These are phyloP conservation scores for Omphalotus olearius DNA, from an alignment of 1,284 basidiomycete species.

Conservation along the genomic window DNA sequence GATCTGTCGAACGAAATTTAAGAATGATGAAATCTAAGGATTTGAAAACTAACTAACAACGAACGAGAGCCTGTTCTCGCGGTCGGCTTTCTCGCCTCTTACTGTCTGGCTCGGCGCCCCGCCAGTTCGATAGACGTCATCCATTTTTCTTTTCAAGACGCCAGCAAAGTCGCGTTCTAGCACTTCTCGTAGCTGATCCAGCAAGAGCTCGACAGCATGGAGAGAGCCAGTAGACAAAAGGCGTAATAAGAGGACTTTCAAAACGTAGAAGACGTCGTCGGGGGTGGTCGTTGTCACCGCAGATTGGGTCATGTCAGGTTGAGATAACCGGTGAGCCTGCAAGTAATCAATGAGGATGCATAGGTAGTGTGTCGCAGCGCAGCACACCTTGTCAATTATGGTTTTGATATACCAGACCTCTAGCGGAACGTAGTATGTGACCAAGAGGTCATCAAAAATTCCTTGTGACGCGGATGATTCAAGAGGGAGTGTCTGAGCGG, in stretches of 20 bases:
- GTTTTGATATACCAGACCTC: slow-evolving; percentile 92
- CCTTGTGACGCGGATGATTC: slow-evolving; percentile 54
- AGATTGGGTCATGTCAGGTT: slow-evolving; percentile 61
- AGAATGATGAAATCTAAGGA: slow-evolving; percentile 1
- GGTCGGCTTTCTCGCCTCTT: slow-evolving; percentile 71
- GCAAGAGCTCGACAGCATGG: slow-evolving; percentile 51
- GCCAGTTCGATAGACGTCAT: slow-evolving; percentile 73
- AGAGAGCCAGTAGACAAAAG: slow-evolving; percentile 73
- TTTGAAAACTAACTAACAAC: slow-evolving; percentile 52
- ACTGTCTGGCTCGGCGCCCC: slow-evolving; percentile 38
- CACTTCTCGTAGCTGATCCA: slow-evolving; percentile 63
- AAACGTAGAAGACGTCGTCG: slow-evolving; percentile 92
- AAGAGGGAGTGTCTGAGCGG: slow-evolving; percentile 17
- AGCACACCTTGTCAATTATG: slow-evolving; percentile 77
- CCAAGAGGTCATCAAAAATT: slow-evolving; percentile 68
- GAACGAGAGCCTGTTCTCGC: slow-evolving; percentile 73
- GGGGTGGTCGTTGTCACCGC: slow-evolving; percentile 70
- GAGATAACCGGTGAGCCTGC: slow-evolving; percentile 70
- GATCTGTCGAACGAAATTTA: slow-evolving; percentile 43
- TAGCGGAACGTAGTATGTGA: slow-evolving; percentile 80
- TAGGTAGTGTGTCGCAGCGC: neutral
- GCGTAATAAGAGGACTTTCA: slow-evolving; percentile 78
- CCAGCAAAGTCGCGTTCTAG: slow-evolving; percentile 80
- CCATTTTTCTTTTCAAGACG: slow-evolving; percentile 78
- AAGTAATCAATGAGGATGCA: slow-evolving; percentile 9